Evolutionary conservation across 176 grass and related monocot genomes (phyloP), one percentile per base, ranked within the genome.

Genomic region (Cocos nucifera): DNA sequence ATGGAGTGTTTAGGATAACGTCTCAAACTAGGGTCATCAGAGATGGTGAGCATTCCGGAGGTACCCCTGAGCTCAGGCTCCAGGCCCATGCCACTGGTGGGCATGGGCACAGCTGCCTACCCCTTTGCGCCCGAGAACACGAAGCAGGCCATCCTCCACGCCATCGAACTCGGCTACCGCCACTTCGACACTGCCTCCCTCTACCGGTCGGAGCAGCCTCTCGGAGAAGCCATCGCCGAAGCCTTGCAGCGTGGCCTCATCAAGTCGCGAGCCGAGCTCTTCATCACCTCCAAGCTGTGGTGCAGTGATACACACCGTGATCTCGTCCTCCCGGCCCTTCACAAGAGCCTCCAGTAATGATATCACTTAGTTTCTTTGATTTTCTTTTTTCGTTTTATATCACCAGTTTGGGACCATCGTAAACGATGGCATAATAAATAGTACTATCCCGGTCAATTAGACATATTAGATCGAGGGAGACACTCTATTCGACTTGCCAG

Each of bases 271-370:
- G 39, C 39, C 0, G 71, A 80, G 44, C 14, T 79, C 63, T 61
- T 87, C 67, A 68, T 87, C 50, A 87, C 84, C 5, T 62, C 65
- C 54, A 87, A 87, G 71, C 65, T 83, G 49, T 87, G 84, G 84
- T 86, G 77, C 88, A 76, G 73, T 7, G 76, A 92, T 56, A 61
- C 65, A 65, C 80, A 92, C 70, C 61, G 57, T 14, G 62, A 17
- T 35, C 70, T 69, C 6, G 82, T 95, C 22, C 27, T 95, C 58
- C 58, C 90, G 5, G 82, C 85, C 19, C 72, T 95, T 26, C 63
- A 62, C 10, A 54, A 69, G 20, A 79, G 81, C 28, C 75, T 95
- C 24, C 64, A 56, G 87, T 86, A 73, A 83, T 19, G 0, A 22
- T 16, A 44, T 1, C 35, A 44, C 35, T 44, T 44, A 2, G 14